Conservation (phyloP, 148 eudicot genomes). For the Amaranthus palmeri region DNA sequence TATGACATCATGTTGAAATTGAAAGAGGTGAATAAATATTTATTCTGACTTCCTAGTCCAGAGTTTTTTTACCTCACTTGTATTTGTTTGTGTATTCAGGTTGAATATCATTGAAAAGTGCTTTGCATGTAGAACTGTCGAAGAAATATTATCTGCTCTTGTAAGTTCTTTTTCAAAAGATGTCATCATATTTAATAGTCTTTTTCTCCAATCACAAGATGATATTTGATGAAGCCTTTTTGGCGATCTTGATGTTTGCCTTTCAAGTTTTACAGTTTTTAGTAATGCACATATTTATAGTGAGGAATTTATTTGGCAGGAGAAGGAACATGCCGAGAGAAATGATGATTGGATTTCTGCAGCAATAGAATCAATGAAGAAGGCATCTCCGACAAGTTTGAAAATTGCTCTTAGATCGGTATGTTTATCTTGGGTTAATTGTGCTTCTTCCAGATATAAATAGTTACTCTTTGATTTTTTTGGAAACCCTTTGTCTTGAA, state of each 20-base stretch:
- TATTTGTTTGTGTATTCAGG: constrained; percentile 35
- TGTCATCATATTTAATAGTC: neutral
- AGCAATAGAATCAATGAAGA: constrained; percentile 60
- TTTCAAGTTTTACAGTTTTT: neutral
- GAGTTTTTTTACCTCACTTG: neutral
- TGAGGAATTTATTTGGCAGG: constrained; percentile 38
- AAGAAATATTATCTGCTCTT: constrained; percentile 70
- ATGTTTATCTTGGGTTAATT: constrained; percentile 11
- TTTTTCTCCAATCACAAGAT: neutral
- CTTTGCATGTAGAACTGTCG: constrained; percentile 65
- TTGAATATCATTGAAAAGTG: constrained; percentile 57
- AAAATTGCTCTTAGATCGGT: constrained; percentile 91
- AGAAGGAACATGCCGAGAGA: constrained; percentile 42
- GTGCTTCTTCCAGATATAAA: no score
- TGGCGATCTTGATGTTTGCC: neutral
- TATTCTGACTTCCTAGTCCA: no score
- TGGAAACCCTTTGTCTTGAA: neutral
- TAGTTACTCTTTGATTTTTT: neutral
- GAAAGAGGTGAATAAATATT: neutral
- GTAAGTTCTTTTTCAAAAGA: constrained; percentile 40
- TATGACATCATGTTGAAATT: neutral
- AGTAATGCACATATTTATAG: neutral
- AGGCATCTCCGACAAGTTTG: constrained; percentile 89
- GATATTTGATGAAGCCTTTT: neutral
- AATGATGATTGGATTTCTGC: constrained; percentile 66